Percentiles rank a stretch among this genome's conserved stretches.
These are phyloP conservation scores for Termitomyces sp. DNA, from an alignment of 768 basidiomycete genomes.

Conservation along the genomic window DNA sequence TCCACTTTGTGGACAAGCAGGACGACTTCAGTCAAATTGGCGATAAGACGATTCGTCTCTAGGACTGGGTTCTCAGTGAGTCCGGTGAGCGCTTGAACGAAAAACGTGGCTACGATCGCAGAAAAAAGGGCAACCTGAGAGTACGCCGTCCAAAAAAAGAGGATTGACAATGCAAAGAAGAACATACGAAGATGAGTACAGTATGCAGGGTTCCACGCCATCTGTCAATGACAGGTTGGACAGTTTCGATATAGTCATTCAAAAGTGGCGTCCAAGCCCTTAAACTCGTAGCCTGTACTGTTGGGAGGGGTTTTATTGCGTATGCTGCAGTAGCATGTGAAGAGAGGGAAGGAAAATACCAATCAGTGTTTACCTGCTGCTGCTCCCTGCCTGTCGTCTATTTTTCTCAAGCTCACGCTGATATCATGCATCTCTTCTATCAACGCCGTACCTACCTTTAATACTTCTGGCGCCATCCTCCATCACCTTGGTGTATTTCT, in stretches of 20 bases:
- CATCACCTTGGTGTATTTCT: background rate
- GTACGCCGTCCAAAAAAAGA: background rate
- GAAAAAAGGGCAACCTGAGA: conserved; percentile 16
- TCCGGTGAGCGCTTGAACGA: conserved; percentile 10
- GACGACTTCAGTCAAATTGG: conserved; percentile 11
- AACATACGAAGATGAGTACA: conserved; percentile 10
- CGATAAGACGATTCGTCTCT: conserved; percentile 12
- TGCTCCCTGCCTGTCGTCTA: background rate
- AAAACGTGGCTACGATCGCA: conserved; percentile 14
- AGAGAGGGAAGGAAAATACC: background rate
- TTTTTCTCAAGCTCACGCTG: background rate
- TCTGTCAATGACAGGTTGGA: conserved; percentile 6
- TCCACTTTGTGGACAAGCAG: background rate
- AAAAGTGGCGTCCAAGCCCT: conserved; percentile 14
- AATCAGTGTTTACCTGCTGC: background rate
- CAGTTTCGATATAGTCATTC: conserved; percentile 6
- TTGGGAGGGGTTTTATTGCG: background rate
- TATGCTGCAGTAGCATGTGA: background rate
- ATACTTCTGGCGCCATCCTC: background rate
- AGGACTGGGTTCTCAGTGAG: conserved; percentile 6
- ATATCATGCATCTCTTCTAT: background rate
- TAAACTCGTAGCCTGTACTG: conserved; percentile 7
- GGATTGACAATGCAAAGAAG: background rate
- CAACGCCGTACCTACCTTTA: background rate
- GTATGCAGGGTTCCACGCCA: conserved; percentile 13